These are phyloP conservation scores for Hymenochaete sp. DNA, from an alignment of 1,284 basidiomycete genomes.

Conservation along the genomic window DNA sequence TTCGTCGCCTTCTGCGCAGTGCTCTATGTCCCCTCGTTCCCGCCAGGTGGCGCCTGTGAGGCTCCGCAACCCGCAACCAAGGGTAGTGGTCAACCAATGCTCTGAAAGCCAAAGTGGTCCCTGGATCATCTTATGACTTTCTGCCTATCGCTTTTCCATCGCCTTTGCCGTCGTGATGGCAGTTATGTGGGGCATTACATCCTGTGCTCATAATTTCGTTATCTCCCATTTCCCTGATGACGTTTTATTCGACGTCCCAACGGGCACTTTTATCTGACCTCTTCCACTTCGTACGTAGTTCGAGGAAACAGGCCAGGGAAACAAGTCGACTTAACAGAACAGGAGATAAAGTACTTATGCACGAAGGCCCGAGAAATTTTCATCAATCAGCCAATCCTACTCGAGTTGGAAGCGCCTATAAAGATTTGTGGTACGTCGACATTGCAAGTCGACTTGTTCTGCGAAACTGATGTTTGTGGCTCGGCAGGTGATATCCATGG, in stretches of 20 bases:
- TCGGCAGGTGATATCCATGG: conserved; percentile 83
- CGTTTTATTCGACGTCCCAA: background rate
- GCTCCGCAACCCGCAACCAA: too few species aligned
- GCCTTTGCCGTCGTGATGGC: too few species aligned
- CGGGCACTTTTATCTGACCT: background rate
- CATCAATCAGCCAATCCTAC: conserved; percentile 90
- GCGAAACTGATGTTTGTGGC: conserved; percentile 10
- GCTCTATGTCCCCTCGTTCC: too few species aligned
- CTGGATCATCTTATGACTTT: too few species aligned
- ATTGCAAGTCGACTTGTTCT: conserved; percentile 13
- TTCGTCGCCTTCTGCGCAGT: conserved; percentile 1
- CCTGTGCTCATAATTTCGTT: background rate
- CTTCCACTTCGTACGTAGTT: conserved; percentile 43
- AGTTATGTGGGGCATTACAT: conserved; percentile 1
- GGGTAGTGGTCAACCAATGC: too few species aligned
- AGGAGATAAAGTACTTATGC: conserved; percentile 94
- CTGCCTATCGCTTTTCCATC: too few species aligned
- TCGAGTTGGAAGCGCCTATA: conserved; percentile 92
- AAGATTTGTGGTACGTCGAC: conserved; percentile 79
- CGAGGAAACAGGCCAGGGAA: conserved; percentile 92
- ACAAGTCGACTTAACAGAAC: conserved; percentile 89
- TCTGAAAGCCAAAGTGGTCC: too few species aligned
- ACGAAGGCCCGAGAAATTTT: conserved; percentile 94
- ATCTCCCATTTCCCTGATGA: background rate
- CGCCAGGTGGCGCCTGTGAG: too few species aligned